Percentiles rank a stretch among this genome's conserved stretches.
These are phyloP conservation scores for Paratinospora sagittata DNA, from an alignment of 164 flowering plant species.

Conservation along the genomic window DNA sequence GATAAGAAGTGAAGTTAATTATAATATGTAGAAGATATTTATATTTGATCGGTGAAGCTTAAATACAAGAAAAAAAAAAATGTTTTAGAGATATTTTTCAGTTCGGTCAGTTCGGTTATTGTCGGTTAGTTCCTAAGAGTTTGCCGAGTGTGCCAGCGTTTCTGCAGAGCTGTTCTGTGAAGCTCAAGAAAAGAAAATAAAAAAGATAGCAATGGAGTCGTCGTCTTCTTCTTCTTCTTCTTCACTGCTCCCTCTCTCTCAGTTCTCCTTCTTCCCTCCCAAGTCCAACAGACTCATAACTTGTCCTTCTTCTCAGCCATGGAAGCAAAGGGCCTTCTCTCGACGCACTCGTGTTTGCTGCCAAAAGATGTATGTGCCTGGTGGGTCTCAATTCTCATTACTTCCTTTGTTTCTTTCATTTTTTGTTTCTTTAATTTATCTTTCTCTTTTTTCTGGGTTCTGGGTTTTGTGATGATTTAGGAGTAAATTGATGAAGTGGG, in stretches of 20 bases:
- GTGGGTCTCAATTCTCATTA: slow-evolving; percentile 27
- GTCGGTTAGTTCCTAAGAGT: not conserved
- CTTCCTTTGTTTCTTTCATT: not conserved
- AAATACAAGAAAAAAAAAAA: no score
- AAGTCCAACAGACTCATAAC: slow-evolving; percentile 24
- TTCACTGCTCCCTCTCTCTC: slow-evolving; percentile 30
- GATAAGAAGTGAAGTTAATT: no score
- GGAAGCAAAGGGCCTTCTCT: slow-evolving; percentile 23
- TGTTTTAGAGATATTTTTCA: not conserved
- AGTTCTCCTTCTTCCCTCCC: slow-evolving; percentile 26
- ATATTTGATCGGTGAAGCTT: no score
- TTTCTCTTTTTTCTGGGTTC: not conserved
- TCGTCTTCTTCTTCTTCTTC: slow-evolving; percentile 18
- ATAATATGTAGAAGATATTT: no score
- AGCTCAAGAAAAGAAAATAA: not conserved
- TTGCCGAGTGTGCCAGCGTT: not conserved
- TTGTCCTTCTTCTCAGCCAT: slow-evolving; percentile 22
- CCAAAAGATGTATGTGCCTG: slow-evolving; percentile 86
- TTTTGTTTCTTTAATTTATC: no score
- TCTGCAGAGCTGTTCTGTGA: not conserved
- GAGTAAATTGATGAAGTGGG: not conserved
- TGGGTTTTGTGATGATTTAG: no score
- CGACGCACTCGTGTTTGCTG: slow-evolving; percentile 36
- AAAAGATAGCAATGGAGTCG: slow-evolving; percentile 41
- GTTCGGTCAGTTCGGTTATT: not conserved